A percentile compares a stretch with the other conserved stretches of the same genome.
These are phyloP conservation scores for Alternaria angustiovoidea DNA, from an alignment of 2,329 filamentous ascomycete species.

Conservation along the genomic window DNA sequence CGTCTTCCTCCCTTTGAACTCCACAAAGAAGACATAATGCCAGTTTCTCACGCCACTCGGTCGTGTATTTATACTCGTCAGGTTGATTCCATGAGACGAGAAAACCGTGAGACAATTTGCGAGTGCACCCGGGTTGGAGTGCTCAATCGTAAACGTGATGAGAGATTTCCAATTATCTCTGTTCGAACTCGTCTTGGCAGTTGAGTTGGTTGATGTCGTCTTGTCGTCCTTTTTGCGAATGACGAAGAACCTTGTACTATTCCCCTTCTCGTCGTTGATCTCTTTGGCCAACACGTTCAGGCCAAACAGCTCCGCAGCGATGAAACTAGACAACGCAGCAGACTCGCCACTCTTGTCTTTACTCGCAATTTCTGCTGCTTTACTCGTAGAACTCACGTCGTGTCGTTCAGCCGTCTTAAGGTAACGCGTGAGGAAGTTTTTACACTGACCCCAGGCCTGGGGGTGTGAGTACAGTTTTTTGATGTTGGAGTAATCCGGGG, in stretches of 20 bases:
- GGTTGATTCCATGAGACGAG: conserved; percentile 73
- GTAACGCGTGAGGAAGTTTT: conserved; percentile 72
- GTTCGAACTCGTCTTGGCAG: background rate
- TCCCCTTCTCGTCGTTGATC: conserved; percentile 78
- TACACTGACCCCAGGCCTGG: conserved; percentile 94
- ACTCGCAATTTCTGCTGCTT: conserved; percentile 78
- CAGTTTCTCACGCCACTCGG: conserved; percentile 79
- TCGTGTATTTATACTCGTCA: conserved; percentile 89
- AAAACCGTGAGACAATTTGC: conserved; percentile 84
- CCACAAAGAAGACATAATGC: conserved; percentile 94
- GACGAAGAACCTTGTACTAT: conserved; percentile 81
- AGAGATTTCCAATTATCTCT: conserved; percentile 69
- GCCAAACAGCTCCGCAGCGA: conserved; percentile 73
- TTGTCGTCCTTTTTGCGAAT: conserved; percentile 45
- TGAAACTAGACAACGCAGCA: conserved; percentile 79
- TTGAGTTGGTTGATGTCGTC: background rate
- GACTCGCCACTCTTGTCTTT: conserved; percentile 66
- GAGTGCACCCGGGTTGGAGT: conserved; percentile 79
- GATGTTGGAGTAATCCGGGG: conserved; percentile 59
- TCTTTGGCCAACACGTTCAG: conserved; percentile 73
- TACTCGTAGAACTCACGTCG: conserved; percentile 85
- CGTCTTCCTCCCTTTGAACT: conserved; percentile 75
- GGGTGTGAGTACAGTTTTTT: conserved; percentile 88
- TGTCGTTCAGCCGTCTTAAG: conserved; percentile 79
- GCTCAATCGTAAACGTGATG: conserved; percentile 81